Base-by-base conservation (phyloP, 495 filamentous ascomycete genomes). In the Talaromyces trachyspermus region DNA sequence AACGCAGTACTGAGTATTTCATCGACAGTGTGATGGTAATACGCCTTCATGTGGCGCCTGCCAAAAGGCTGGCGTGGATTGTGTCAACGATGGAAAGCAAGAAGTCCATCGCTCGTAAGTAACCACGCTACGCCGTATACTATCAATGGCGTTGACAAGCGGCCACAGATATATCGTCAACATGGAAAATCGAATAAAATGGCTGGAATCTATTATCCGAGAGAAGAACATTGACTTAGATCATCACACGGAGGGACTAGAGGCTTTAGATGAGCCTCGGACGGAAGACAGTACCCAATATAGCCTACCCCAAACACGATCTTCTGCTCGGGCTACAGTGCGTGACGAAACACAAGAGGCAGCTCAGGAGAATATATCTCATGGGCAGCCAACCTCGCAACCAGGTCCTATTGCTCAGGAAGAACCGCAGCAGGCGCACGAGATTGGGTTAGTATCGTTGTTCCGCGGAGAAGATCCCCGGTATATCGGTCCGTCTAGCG, bases 71-170 rank as follows among this genome's bases (percentile, higher is more conserved):
- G 61, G 61, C 35, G 54, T 63, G 7, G 30, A 57, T 14, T 74
- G 70, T 48, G 51, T 70, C 19, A 69, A 66, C 51, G 68, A 70
- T 46, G 69, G 66, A 4, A 71, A 60, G 43, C 64, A 65, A 41
- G 59, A 69, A 19, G 66, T 69, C 12, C 65, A 62, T 39, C 58
- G 63, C 26, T 56, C 61, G 63, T 65, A 27, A 54, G 64, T 55
- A 6, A 7, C 19, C 22, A 4, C 10, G 14, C 7, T 40, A 32
- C 40, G 18, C 17, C 19, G 19, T 48, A 4, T 36, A 1, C 24
- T 18, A 11, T 15, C 38, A 36, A 15, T 48, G 8, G 42, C 33
- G 25, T 27, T 48, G 33, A 52, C 43, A 42, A 45, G 9, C 14
- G 14, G 5, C 3, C 4, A 14, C 38, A 72, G 65, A 15, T 69